These are phyloP conservation scores for Neonectria hederae DNA, from an alignment of 2,329 filamentous ascomycete species.

Conservation along the genomic window DNA sequence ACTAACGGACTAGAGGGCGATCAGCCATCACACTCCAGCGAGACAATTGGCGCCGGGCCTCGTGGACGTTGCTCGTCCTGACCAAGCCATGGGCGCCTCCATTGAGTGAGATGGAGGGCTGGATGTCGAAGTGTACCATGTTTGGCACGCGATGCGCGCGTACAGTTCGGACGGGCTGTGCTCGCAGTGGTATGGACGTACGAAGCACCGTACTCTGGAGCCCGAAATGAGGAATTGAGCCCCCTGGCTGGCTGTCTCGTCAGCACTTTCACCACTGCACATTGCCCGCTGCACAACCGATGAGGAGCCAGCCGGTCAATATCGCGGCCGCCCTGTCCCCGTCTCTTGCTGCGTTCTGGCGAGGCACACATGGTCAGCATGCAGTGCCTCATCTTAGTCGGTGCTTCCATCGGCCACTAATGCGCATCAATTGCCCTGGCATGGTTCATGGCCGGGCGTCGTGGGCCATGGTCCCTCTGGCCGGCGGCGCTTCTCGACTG, in stretches of 20 bases:
- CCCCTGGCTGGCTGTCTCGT: not conserved
- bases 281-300: not conserved
- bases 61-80: conserved; percentile 36
- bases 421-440: conserved; percentile 36
- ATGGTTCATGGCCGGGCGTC: conserved; percentile 21
- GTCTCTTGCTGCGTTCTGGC: conserved; percentile 13
- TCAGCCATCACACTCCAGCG: conserved; percentile 25
- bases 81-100: conserved; percentile 38
- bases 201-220: too few species aligned
- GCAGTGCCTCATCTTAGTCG: conserved; percentile 24
- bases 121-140: not conserved
- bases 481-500: not conserved
- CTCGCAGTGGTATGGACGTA: not conserved
- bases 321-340: not conserved
- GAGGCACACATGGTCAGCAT: conserved; percentile 22
- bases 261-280: not conserved
- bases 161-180: not conserved
- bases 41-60: conserved; percentile 34
- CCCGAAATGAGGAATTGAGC: not conserved
- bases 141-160: conserved; percentile 8
- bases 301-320: not conserved
- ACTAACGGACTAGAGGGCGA: conserved; percentile 24
- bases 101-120: conserved; percentile 22
- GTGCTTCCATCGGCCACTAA: conserved; percentile 34
- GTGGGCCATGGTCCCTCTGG: not conserved